These are phyloP conservation scores for Metschnikowia noctiluminum DNA, from an alignment of 805 yeast species.

Conservation along the genomic window DNA sequence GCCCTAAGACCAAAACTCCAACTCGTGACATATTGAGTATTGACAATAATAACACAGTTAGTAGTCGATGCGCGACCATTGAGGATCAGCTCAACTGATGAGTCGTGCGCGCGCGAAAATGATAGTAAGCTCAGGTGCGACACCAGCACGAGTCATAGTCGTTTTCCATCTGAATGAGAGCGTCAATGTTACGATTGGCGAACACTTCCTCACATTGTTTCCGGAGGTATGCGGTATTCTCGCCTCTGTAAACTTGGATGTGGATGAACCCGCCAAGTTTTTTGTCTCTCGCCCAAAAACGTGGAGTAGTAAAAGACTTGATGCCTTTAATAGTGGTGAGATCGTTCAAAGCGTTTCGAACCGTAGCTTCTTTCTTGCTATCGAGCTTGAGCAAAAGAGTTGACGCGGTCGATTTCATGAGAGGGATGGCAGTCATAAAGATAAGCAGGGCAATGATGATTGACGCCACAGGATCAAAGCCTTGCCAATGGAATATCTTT, in stretches of 20 bases:
- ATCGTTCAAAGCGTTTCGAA: conserved; percentile 66
- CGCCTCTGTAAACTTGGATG: conserved; percentile 67
- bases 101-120: conserved; percentile 15
- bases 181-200: conserved; percentile 45
- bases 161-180: conserved; percentile 67
- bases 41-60: neutral
- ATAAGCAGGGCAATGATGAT: conserved; percentile 80
- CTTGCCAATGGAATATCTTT: conserved; percentile 59
- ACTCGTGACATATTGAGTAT: conserved; percentile 73
- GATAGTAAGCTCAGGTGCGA: conserved; percentile 10
- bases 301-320: conserved; percentile 79
- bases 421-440: conserved; percentile 77
- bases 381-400: conserved; percentile 64
- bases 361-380: conserved; percentile 54
- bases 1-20: conserved; percentile 91
- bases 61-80: neutral
- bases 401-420: conserved; percentile 75
- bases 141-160: conserved; percentile 72
- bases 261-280: conserved; percentile 67
- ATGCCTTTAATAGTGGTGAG: conserved; percentile 73
- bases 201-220: conserved; percentile 58
- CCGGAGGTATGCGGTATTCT: conserved; percentile 57
- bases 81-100: conserved; percentile 3
- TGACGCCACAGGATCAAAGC: conserved; percentile 93
- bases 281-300: conserved; percentile 75